Evolutionary conservation across 441 rosid genomes (phyloP).

Genomic region (Gossypium trilobum): DNA sequence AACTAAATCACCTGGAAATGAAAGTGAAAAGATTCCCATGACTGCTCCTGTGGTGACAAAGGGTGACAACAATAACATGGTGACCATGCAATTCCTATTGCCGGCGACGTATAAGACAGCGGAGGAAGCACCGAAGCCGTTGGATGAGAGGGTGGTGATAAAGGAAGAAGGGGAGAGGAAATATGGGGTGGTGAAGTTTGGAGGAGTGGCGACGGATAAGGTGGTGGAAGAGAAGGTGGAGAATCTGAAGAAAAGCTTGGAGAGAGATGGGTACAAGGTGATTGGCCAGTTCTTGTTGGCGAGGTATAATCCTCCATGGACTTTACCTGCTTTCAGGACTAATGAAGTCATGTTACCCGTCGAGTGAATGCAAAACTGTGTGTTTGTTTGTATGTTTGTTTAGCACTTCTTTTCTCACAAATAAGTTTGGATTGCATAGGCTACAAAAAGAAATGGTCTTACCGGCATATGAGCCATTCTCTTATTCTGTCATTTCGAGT

Average conservation of each 20-base stretch:
- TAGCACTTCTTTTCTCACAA: background rate
- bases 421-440: background rate
- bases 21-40: slow-evolving; percentile 64
- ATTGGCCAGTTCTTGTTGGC: slow-evolving; percentile 54
- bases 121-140: slow-evolving; percentile 78
- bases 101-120: slow-evolving; percentile 58
- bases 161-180: slow-evolving; percentile 58
- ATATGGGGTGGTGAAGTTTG: slow-evolving; percentile 64
- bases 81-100: slow-evolving; percentile 82
- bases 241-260: slow-evolving; percentile 54
- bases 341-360: slow-evolving; percentile 74
- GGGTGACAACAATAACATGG: slow-evolving; percentile 34
- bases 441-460: background rate
- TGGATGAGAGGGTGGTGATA: slow-evolving; percentile 71
- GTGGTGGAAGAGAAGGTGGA: slow-evolving; percentile 62
- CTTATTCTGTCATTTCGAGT: background rate
- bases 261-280: slow-evolving; percentile 64
- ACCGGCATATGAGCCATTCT: background rate
- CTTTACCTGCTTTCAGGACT: slow-evolving; percentile 62
- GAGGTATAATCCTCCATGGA: slow-evolving; percentile 88
- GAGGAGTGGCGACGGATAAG: slow-evolving; percentile 49
- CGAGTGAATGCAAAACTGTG: slow-evolving; percentile 31
- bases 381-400: background rate
- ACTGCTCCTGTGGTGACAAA: slow-evolving; percentile 68
- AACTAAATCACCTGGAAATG: slow-evolving; percentile 27